Conservation (phyloP, 1,284 basidiomycete species). For the Psilocybe mexicana region DNA sequence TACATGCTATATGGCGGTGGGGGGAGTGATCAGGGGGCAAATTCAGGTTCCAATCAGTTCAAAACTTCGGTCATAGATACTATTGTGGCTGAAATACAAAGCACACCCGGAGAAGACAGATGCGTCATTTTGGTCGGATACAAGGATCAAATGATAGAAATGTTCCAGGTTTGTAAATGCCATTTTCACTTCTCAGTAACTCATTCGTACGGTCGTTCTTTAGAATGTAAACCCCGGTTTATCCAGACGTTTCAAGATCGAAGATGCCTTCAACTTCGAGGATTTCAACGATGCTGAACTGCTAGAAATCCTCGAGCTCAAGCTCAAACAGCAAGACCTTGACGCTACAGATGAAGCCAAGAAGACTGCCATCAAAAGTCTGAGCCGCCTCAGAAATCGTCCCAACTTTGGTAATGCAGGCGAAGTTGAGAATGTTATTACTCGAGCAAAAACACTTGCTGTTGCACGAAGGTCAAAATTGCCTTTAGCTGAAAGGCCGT, state of each 20-base stretch:
- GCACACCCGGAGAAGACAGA: constrained; percentile 64
- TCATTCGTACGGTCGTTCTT: not conserved
- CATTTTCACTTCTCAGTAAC: not conserved
- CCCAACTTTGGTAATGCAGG: constrained; percentile 72
- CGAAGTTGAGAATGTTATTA: constrained; percentile 65
- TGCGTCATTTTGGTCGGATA: constrained; percentile 68
- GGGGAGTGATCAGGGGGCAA: constrained; percentile 26
- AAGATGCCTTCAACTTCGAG: constrained; percentile 66
- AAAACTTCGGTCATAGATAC: constrained; percentile 72
- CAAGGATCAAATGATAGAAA: constrained; percentile 61
- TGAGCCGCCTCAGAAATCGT: constrained; percentile 50
- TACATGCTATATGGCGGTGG: constrained; percentile 59
- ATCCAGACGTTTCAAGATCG: constrained; percentile 57
- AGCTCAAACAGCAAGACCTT: constrained; percentile 57
- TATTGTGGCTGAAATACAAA: constrained; percentile 71
- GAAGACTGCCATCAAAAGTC: constrained; percentile 48
- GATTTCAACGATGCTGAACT: constrained; percentile 60
- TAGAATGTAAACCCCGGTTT: constrained; percentile 68
- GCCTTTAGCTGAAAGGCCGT: constrained; percentile 30
- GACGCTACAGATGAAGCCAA: constrained; percentile 57
- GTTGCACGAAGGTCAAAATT: constrained; percentile 43
- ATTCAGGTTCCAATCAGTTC: constrained; percentile 41
- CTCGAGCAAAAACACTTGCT: constrained; percentile 51
- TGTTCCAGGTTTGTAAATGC: constrained; percentile 60
- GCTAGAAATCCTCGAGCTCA: constrained; percentile 50